phyloP scores from a whole-genome alignment of 148 eudicot genomes.

The Rhododendron vialii region DNA sequence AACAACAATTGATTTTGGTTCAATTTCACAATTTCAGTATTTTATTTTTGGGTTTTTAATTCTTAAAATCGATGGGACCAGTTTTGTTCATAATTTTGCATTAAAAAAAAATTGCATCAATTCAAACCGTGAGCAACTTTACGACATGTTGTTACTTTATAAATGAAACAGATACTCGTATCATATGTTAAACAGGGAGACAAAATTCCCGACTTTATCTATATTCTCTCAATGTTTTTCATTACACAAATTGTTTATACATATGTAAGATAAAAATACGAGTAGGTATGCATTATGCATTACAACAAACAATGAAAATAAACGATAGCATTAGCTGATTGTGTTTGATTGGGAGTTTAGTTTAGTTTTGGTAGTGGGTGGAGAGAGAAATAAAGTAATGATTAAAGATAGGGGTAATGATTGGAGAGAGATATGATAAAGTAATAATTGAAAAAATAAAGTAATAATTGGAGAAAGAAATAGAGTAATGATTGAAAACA shows the following conservation, averaged over 20 bases:
- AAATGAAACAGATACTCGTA: no score
- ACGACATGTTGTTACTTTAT: neutral
- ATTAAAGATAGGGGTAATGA: no score
- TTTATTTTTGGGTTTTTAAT: neutral
- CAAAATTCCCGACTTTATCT: neutral
- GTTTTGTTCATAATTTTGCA: no score
- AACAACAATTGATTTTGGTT: neutral
- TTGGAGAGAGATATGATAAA: no score
- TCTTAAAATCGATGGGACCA: neutral
- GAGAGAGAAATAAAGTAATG: no score
- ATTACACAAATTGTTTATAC: neutral
- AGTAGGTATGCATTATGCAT: neutral
- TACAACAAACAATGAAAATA: neutral
- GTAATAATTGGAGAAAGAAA: no score
- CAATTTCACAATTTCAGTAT: neutral
- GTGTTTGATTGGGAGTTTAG: no score
- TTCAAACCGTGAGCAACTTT: no score
- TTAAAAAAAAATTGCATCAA: neutral
- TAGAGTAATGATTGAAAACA: no score
- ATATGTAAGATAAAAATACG: no score
- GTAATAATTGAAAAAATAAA: no score
- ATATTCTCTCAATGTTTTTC: neutral
- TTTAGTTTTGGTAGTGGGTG: no score
- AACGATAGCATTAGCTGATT: neutral
- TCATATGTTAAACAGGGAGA: neutral